These are phyloP conservation scores for Dactylellina sp. DNA, from an alignment of 2,329 filamentous ascomycete species.

Conservation along the genomic window DNA sequence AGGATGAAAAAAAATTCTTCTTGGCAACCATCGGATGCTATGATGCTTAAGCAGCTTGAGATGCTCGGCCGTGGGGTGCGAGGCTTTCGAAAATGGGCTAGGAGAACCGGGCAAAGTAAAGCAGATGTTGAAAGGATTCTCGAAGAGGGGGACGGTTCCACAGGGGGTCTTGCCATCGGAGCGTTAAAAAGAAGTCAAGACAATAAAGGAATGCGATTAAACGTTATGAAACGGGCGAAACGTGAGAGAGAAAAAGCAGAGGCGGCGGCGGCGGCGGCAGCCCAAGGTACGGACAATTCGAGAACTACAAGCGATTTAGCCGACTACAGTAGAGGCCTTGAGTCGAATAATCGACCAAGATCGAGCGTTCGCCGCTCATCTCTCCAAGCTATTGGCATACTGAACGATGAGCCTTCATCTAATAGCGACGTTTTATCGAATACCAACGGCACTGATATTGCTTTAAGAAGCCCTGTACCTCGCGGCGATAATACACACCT, in stretches of 20 bases:
- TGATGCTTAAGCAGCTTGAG: slow-evolving; percentile 83
- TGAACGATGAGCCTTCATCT: slow-evolving; percentile 4
- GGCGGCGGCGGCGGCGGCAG: slow-evolving; percentile 44
- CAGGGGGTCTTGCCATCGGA: slow-evolving; percentile 34
- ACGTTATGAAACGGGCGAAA: slow-evolving; percentile 75
- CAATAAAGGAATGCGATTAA: slow-evolving; percentile 76
- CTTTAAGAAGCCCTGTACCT: slow-evolving; percentile 10
- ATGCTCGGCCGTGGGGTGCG: slow-evolving; percentile 73
- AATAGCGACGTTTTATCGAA: background rate
- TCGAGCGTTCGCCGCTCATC: slow-evolving; percentile 29
- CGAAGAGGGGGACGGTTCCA: slow-evolving; percentile 27
- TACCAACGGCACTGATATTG: slow-evolving; percentile 6
- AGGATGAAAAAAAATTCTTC: slow-evolving; percentile 92
- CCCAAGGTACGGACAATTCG: slow-evolving; percentile 14
- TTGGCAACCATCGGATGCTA: slow-evolving; percentile 85
- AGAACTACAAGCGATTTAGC: background rate
- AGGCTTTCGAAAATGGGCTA: slow-evolving; percentile 52
- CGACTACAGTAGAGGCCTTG: background rate
- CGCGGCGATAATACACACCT: slow-evolving; percentile 10
- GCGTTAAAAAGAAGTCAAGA: slow-evolving; percentile 69
- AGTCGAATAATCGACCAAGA: slow-evolving; percentile 21
- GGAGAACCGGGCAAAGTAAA: slow-evolving; percentile 48
- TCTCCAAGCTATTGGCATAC: slow-evolving; percentile 12
- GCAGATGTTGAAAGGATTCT: slow-evolving; percentile 43
- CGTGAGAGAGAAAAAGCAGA: slow-evolving; percentile 56